Evolutionary conservation across 805 yeast genomes (phyloP).

Genomic region (Wickerhamiella qilinensis): DNA sequence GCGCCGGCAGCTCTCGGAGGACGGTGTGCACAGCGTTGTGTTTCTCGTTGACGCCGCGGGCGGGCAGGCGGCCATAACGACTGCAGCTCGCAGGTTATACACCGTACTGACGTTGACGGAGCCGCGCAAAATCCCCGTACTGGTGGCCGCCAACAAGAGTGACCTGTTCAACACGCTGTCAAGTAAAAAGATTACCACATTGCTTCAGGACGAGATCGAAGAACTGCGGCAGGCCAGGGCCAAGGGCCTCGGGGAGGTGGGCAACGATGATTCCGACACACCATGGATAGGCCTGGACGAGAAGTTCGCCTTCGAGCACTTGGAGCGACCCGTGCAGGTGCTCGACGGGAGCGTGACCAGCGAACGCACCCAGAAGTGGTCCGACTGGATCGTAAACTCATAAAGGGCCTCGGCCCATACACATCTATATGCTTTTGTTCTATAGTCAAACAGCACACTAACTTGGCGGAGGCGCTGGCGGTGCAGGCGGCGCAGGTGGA

Average conservation of each 20-base stretch:
- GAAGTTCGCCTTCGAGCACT: constrained; percentile 43
- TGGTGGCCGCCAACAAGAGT: constrained; percentile 70
- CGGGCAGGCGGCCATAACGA: constrained; percentile 31
- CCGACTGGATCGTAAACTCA: constrained; percentile 66
- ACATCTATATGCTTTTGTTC: neutral
- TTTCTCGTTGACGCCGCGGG: constrained; percentile 65
- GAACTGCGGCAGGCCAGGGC: constrained; percentile 34
- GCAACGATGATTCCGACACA: constrained; percentile 25
- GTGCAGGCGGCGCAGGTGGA: neutral
- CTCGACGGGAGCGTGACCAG: constrained; percentile 57
- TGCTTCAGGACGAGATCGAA: constrained; percentile 50
- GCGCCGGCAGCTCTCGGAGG: constrained; percentile 31
- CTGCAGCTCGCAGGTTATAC: constrained; percentile 42
- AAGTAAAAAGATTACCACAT: constrained; percentile 36
- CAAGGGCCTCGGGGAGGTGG: constrained; percentile 30
- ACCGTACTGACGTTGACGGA: constrained; percentile 49
- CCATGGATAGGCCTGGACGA: constrained; percentile 27
- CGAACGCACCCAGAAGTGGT: constrained; percentile 42
- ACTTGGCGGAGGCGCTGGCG: no score
- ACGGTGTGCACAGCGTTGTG: constrained; percentile 32
- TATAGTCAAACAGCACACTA: no score
- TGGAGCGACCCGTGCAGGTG: constrained; percentile 51
- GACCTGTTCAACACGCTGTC: constrained; percentile 79
- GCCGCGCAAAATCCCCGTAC: constrained; percentile 43
- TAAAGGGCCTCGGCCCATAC: constrained; percentile 31